Evolutionary conservation across 2,329 filamentous ascomycete species (phyloP), one percentile per base, ranked within the genome.

Genomic region (Rugonectria rugulosa): DNA sequence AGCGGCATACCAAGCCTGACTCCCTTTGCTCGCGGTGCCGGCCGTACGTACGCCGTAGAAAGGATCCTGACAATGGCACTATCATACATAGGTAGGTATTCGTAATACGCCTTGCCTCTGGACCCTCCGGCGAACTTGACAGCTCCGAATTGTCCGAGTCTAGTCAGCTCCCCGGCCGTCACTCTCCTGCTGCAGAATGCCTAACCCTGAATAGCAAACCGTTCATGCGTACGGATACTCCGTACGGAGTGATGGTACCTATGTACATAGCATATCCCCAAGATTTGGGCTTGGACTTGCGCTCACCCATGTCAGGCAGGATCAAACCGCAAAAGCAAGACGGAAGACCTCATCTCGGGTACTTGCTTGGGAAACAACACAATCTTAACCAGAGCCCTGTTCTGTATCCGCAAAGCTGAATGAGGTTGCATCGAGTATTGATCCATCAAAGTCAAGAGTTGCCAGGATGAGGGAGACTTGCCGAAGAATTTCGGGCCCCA

Each of bases 401-500:
- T 48, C 24, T 52, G 50, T 57, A 60, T 60, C 62, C 57, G 64
- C 63, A 56, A 44, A 66, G 65, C 65, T 67, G 61, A 66, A 65
- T 59, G 43, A 47, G 43, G 63, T 59, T 65, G 42, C 59, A 60
- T 66, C 44, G 50, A 56, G 20, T 50, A 60, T 56, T 55, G 55
- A 64, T 63, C 54, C 55, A 59, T 53, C 37, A 40, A n/a, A n/a
- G 29, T 8, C 12, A 5, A 5, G 5, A 29, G 47, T 61, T 40
- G 53, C 59, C 48, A 37, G 49, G 54, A 62, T 58, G 43, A 53
- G 14, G 56, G 55, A 51, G 32, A 31, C 29, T 46, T 49, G 40
- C 63, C 63, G 65, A 67, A 62, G 49, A 58, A 43, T 59, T 64
- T 67, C 61, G 63, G 64, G 56, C 32, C 59, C 60, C 59, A 62